Percentiles rank a stretch among this genome's conserved stretches.
These are phyloP conservation scores for Fistulifera solaris DNA, from an alignment of 108 stramenopile genomes.

Conservation along the genomic window DNA sequence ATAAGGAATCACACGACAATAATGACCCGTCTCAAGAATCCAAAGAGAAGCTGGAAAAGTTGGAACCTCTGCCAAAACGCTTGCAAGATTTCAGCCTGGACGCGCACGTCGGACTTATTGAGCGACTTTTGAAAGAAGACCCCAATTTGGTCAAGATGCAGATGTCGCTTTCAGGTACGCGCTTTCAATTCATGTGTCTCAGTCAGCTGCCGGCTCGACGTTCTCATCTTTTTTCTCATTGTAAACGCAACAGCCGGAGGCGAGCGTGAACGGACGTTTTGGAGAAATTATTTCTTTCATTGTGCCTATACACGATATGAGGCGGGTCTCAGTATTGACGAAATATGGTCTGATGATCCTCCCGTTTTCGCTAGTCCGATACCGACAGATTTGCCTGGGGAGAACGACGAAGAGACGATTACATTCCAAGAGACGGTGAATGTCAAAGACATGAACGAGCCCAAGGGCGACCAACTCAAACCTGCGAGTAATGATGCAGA, in stretches of 20 bases:
- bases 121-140: conserved; percentile 60
- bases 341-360: conserved; percentile 73
- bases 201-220: background rate
- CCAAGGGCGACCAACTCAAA: background rate
- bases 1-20: conserved; percentile 16
- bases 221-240: conserved; percentile 1
- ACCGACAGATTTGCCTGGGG: background rate
- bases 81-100: conserved; percentile 71
- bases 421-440: conserved; percentile 4
- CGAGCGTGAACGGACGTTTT: conserved; percentile 56
- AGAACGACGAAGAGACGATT: conserved; percentile 14
- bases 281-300: conserved; percentile 83
- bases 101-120: conserved; percentile 77
- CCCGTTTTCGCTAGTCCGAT: background rate
- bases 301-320: conserved; percentile 80
- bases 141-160: conserved; percentile 53
- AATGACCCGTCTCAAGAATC: conserved; percentile 42
- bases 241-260: conserved; percentile 34
- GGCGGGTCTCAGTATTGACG: conserved; percentile 78
- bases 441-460: background rate
- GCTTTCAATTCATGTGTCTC: background rate
- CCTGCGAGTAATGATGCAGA: conserved; percentile 1
- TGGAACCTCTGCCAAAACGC: conserved; percentile 64
- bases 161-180: conserved; percentile 43
- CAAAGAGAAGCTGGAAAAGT: conserved; percentile 48